Percentiles rank a stretch among this genome's conserved stretches.
Evolutionary conservation across 2,329 filamentous ascomycete genomes (phyloP).

Genomic region (Aspergillus pseudonomiae): DNA sequence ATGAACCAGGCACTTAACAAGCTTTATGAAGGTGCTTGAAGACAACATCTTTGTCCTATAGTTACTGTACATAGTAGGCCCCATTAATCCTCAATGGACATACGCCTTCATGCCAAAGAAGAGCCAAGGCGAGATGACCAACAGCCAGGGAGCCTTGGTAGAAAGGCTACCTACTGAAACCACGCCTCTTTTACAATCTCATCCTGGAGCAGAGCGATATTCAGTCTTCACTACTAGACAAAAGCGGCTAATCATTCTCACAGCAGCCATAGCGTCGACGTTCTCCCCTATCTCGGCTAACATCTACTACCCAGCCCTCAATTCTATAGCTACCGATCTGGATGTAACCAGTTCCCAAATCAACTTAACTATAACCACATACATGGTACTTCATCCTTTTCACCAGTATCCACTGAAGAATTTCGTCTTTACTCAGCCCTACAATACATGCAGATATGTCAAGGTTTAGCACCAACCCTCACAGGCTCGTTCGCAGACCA

Average conservation of each 20-base stretch:
- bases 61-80: background rate
- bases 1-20: background rate
- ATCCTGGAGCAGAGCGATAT: slow-evolving; percentile 19
- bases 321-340: slow-evolving; percentile 35
- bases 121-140: background rate
- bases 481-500: slow-evolving; percentile 53
- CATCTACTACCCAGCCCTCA: slow-evolving; percentile 49
- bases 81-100: background rate
- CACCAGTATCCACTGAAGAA: background rate
- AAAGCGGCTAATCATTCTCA: slow-evolving; percentile 41
- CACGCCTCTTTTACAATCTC: slow-evolving; percentile 3
- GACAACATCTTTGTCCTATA: slow-evolving; percentile 18
- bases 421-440: background rate
- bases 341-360: slow-evolving; percentile 27
- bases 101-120: background rate
- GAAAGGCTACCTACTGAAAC: background rate
- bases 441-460: slow-evolving; percentile 42
- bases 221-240: slow-evolving; percentile 37
- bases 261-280: slow-evolving; percentile 43
- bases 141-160: background rate
- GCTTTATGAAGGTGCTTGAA: slow-evolving; percentile 7
- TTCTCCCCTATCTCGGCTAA: slow-evolving; percentile 48
- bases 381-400: slow-evolving; percentile 28
- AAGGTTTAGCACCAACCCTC: slow-evolving; percentile 55
- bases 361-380: slow-evolving; percentile 36